phyloP scores from a whole-genome alignment of 2,329 filamentous ascomycete genomes.

The Paecilomyces niveus region DNA sequence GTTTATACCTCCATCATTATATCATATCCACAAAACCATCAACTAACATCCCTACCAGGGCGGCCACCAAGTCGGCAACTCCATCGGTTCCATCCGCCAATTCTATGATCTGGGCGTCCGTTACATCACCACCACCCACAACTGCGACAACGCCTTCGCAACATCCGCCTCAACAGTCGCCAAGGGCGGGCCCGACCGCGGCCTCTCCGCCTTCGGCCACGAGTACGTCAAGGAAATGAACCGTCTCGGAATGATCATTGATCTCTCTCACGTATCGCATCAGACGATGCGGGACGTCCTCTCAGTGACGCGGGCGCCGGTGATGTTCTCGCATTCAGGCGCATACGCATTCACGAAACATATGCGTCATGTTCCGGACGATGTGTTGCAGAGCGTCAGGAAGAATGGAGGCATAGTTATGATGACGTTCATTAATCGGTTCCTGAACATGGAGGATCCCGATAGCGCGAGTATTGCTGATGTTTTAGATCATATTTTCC shows the following conservation, averaged over 20 bases:
- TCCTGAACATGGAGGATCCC: conserved; percentile 11
- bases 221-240: conserved; percentile 20
- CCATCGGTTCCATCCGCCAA: conserved; percentile 12
- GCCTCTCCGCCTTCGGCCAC: conserved; percentile 14
- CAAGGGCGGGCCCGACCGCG: conserved; percentile 10
- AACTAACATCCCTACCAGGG: conserved; percentile 2
- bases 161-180: conserved; percentile 15
- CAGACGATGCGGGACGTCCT: conserved; percentile 17
- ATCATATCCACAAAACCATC: too few species aligned
- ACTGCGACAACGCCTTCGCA: conserved; percentile 21
- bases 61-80: conserved; percentile 11
- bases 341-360: conserved; percentile 5
- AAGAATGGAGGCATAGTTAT: conserved; percentile 16
- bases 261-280: conserved; percentile 19
- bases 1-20: too few species aligned
- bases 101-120: conserved; percentile 13
- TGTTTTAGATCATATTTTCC: conserved; percentile 22
- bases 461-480: conserved; percentile 22
- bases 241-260: conserved; percentile 20
- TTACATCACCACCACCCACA: conserved; percentile 17
- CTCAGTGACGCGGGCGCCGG: conserved; percentile 13
- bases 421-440: conserved; percentile 13
- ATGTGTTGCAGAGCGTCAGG: conserved; percentile 10
- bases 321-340: conserved; percentile 16
- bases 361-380: conserved; percentile 15